These are phyloP conservation scores for Blastocladiella britannica DNA, from an alignment of 192 early-diverging fungal genomes.

Conservation along the genomic window DNA sequence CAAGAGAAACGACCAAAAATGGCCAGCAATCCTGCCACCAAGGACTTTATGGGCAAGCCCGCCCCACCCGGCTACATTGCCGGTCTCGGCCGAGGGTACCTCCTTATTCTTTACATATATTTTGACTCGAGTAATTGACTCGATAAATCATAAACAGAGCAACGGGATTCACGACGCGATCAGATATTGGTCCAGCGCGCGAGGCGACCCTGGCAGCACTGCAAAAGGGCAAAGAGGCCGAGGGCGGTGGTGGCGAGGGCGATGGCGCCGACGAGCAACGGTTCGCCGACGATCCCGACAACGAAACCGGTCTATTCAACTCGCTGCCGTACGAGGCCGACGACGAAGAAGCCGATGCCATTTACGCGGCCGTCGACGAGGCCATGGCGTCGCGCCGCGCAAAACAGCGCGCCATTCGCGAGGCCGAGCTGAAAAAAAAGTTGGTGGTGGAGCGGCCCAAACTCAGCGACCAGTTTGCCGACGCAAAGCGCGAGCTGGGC, in stretches of 20 bases:
- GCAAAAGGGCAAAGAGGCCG: slow-evolving; percentile 19
- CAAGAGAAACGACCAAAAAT: too few species aligned
- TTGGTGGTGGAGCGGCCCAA: slow-evolving; percentile 48
- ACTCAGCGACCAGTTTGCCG: slow-evolving; percentile 75
- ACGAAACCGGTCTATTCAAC: slow-evolving; percentile 79
- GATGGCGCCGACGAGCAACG: slow-evolving; percentile 52
- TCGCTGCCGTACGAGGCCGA: slow-evolving; percentile 76
- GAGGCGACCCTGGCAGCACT: slow-evolving; percentile 14
- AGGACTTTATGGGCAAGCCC: slow-evolving; percentile 82
- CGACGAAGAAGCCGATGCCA: slow-evolving; percentile 89
- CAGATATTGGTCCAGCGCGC: slow-evolving; percentile 90
- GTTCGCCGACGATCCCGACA: slow-evolving; percentile 68
- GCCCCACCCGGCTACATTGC: slow-evolving; percentile 94
- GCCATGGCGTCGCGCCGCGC: slow-evolving; percentile 76
- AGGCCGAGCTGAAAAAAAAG: slow-evolving; percentile 43
- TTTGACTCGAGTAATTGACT: not conserved
- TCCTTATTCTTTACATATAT: not conserved
- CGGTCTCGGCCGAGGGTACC: slow-evolving; percentile 75
- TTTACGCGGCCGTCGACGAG: slow-evolving; percentile 71
- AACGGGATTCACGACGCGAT: slow-evolving; percentile 91
- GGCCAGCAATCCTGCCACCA: slow-evolving; percentile 32
- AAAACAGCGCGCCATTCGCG: slow-evolving; percentile 47
- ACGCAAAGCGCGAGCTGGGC: slow-evolving; percentile 65
- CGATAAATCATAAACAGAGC: slow-evolving; percentile 23
- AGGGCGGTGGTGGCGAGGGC: slow-evolving; percentile 27